These are phyloP conservation scores for Spergularia azorica DNA, from an alignment of 179 eudicot genomes.

Conservation along the genomic window DNA sequence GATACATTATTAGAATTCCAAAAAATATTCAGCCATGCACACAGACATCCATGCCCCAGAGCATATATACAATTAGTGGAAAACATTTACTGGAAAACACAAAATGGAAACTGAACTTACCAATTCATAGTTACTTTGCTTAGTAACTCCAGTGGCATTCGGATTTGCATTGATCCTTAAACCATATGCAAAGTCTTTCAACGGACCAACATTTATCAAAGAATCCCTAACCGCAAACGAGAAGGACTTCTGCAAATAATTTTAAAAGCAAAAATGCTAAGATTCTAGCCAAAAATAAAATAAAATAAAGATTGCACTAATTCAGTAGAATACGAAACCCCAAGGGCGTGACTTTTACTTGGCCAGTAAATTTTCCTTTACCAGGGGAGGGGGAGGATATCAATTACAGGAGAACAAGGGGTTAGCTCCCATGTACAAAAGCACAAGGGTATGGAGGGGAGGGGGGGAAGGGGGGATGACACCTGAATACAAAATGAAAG, in stretches of 20 bases:
- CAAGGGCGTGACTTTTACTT: background rate
- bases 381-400: too few species aligned
- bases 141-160: constrained; percentile 77
- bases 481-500: too few species aligned
- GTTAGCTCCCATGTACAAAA: too few species aligned
- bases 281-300: background rate
- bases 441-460: too few species aligned
- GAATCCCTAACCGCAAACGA: constrained; percentile 96
- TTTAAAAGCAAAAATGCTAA: constrained; percentile 3
- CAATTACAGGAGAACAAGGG: too few species aligned
- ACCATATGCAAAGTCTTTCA: constrained; percentile 93
- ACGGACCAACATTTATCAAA: constrained; percentile 82
- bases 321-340: constrained; percentile 1
- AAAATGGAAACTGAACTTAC: constrained; percentile 44
- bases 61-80: background rate
- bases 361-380: too few species aligned
- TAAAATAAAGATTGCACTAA: background rate
- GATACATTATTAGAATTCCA: background rate
- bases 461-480: too few species aligned
- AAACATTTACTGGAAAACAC: background rate
- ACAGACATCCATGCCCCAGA: background rate
- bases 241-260: constrained; percentile 74
- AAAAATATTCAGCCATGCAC: background rate
- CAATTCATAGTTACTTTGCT: constrained; percentile 97
- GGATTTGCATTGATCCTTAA: constrained; percentile 83